Conservation (phyloP, 1,139 yeast genomes). For the Torulaspora pretoriensis region DNA sequence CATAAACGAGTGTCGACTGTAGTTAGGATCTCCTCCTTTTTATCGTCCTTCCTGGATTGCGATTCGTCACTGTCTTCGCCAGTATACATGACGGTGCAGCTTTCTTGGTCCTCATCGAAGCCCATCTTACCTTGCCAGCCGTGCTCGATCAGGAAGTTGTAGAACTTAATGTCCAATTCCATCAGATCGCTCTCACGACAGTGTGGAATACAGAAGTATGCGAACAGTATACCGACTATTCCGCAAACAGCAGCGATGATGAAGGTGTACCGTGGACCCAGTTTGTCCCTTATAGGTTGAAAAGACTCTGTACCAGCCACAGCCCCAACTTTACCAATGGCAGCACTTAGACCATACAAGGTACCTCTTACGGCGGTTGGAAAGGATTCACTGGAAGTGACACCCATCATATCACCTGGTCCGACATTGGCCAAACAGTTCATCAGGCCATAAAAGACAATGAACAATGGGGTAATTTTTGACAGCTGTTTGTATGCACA, state of each 20-base stretch:
- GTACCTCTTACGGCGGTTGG: slow-evolving; percentile 79
- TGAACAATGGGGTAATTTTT: slow-evolving; percentile 51
- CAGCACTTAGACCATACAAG: slow-evolving; percentile 48
- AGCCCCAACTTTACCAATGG: slow-evolving; percentile 54
- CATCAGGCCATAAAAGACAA: slow-evolving; percentile 57
- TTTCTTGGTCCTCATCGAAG: slow-evolving; percentile 9
- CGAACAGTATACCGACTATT: slow-evolving; percentile 56
- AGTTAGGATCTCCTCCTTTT: slow-evolving; percentile 7
- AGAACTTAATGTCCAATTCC: slow-evolving; percentile 60
- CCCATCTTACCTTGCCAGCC: slow-evolving; percentile 56
- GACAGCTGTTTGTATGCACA: slow-evolving; percentile 47
- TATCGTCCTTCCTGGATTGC: background rate
- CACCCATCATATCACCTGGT: slow-evolving; percentile 73
- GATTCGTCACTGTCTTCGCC: slow-evolving; percentile 2
- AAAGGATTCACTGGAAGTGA: slow-evolving; percentile 61
- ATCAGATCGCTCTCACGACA: slow-evolving; percentile 61
- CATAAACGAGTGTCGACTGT: slow-evolving; percentile 8
- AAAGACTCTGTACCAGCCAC: slow-evolving; percentile 49
- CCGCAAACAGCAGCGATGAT: slow-evolving; percentile 72
- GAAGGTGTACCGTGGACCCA: slow-evolving; percentile 44
- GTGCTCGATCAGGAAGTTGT: slow-evolving; percentile 54
- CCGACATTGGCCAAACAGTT: slow-evolving; percentile 64
- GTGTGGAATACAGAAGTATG: slow-evolving; percentile 63
- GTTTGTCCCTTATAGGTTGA: slow-evolving; percentile 41
- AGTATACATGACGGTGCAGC: background rate